These are phyloP conservation scores for Saccharata proteae DNA, from an alignment of 2,329 filamentous ascomycete species.

Conservation along the genomic window DNA sequence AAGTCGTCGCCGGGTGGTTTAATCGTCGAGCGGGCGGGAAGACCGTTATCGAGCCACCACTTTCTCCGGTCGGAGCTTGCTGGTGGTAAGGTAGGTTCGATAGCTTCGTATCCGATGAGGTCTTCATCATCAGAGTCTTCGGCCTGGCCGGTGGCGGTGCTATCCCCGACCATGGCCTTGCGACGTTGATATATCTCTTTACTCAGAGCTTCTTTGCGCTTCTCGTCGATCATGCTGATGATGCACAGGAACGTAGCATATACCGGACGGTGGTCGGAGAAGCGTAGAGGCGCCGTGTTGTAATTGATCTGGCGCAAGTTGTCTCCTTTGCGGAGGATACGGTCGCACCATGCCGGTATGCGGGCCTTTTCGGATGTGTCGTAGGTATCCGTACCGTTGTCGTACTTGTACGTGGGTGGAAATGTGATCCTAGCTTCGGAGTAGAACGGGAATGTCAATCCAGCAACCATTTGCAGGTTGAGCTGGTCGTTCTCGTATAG, in stretches of 20 bases:
- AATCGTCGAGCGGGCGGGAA: slow-evolving; percentile 63
- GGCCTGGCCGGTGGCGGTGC: slow-evolving; percentile 41
- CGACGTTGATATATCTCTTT: slow-evolving; percentile 60
- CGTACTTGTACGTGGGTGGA: slow-evolving; percentile 89
- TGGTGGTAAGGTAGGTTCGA: slow-evolving; percentile 62
- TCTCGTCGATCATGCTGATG: slow-evolving; percentile 70
- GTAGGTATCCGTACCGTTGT: slow-evolving; percentile 77
- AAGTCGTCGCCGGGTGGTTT: slow-evolving; percentile 51
- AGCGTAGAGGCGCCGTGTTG: slow-evolving; percentile 65
- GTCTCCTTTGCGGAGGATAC: slow-evolving; percentile 73
- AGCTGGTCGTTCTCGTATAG: slow-evolving; percentile 90
- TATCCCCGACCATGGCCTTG: slow-evolving; percentile 53
- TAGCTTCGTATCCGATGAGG: slow-evolving; percentile 65
- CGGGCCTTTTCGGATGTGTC: slow-evolving; percentile 91
- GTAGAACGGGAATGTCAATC: slow-evolving; percentile 80
- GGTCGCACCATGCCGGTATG: slow-evolving; percentile 95
- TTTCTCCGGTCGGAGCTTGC: slow-evolving; percentile 50
- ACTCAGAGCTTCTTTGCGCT: slow-evolving; percentile 58
- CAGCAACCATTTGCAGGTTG: slow-evolving; percentile 92
- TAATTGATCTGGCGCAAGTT: slow-evolving; percentile 78
- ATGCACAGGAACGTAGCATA: slow-evolving; percentile 79
- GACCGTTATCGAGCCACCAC: slow-evolving; percentile 56
- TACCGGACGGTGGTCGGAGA: slow-evolving; percentile 94
- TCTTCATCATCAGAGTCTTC: slow-evolving; percentile 67
- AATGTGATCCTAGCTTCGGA: slow-evolving; percentile 83